Evolutionary conservation across 192 early-diverging fungal species (phyloP), one percentile per base, ranked within the genome.

Genomic region (Spizellomyces punctatus): DNA sequence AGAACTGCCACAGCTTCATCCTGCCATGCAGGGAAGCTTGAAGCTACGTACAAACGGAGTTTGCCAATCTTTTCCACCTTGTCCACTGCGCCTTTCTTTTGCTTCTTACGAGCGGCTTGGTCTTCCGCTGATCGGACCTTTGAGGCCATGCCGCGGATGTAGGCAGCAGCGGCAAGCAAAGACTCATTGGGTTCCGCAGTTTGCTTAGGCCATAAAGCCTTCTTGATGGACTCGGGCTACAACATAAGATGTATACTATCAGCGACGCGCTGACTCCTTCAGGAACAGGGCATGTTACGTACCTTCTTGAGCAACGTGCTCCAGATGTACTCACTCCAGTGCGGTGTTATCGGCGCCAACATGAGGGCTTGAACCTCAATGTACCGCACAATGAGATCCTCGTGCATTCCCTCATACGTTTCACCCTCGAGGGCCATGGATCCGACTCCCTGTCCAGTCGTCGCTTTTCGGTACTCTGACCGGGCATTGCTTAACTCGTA

Each of bases 251-350:
- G 42, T 14, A 56, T 14, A 68, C 55, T 10, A 55, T 8, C 54
- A 14, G 2, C 41, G 19, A 22, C 16, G 9, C 8, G 27, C 7
- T 36, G 27, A 36, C 1, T 36, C 27, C 27, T 36, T 36, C 27
- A 36, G 3, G 27, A 36, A 36, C 63, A 83, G 71, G 79, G 27
- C 27, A 36, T 3, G 27, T 36, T 36, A 36, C 27, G 27, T 36
- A 36, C 27, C 27, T 98, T 95, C 71, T 89, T 80, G 69, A 98
- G 81, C 54, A 97, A 58, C 19, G 84, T 79, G 46, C 76, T 76
- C 95, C 95, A 99, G 52, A 98, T 78, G 76, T 95, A 82, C 79
- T 99, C 96, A 56, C 90, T 85, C 92, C 93, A 98, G 84, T 98
- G 96, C 12, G 98, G 93, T 22, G 90, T 88, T 66, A 99, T 89